Conservation (phyloP, 164 flowering plant species). For the Magnolia kwangsiensis region DNA sequence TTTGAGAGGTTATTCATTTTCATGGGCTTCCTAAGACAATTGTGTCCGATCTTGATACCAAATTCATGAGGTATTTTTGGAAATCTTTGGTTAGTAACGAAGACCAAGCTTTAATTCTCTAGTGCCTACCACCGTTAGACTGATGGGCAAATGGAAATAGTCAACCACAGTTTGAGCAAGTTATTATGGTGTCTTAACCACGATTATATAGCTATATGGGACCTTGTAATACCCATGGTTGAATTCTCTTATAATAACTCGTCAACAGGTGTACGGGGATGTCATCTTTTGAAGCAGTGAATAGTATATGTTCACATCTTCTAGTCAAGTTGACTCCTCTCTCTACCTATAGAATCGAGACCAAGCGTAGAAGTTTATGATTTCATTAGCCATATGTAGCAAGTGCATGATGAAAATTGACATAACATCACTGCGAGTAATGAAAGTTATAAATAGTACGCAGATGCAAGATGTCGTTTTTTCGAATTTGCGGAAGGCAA, state of each 20-base stretch:
- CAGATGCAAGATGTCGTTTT: background rate
- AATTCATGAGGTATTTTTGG: background rate
- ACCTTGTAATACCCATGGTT: too few relatives aligned
- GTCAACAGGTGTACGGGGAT: background rate
- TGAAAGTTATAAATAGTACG: background rate
- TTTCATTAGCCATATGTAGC: background rate
- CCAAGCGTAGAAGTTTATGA: background rate
- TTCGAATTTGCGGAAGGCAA: background rate
- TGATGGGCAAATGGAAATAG: background rate
- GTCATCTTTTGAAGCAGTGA: background rate
- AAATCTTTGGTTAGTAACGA: background rate
- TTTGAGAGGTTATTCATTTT: background rate
- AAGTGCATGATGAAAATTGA: background rate
- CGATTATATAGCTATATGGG: background rate
- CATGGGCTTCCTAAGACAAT: background rate
- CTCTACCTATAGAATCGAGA: background rate
- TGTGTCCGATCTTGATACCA: background rate
- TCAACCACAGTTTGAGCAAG: background rate
- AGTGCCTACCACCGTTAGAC: background rate
- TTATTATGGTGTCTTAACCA: background rate
- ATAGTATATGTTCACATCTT: background rate
- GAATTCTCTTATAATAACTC: background rate
- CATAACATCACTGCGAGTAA: background rate
- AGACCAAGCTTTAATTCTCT: background rate
- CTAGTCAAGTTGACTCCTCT: background rate